Percentiles rank a stretch among this genome's conserved stretches.
These are phyloP conservation scores for Podila minutissima DNA, from an alignment of 192 early-diverging fungal genomes.

Conservation along the genomic window DNA sequence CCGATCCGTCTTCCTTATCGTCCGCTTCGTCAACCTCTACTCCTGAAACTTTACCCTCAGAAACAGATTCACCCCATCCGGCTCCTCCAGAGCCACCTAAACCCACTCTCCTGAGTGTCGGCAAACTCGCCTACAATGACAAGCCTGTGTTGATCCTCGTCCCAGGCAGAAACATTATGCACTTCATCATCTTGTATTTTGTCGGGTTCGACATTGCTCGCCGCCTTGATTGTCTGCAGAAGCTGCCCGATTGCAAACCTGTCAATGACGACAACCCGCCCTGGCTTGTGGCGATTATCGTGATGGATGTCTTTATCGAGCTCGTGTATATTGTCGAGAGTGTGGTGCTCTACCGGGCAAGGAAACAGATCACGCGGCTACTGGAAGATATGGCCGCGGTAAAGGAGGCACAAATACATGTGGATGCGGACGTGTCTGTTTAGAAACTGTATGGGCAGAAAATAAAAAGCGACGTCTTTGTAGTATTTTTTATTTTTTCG, in stretches of 20 bases:
- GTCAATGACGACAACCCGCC: neutral
- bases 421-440: no score
- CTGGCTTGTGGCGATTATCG: neutral
- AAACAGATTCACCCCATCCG: neutral
- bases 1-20: neutral
- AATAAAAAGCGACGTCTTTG: no score
- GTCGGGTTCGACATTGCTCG: neutral
- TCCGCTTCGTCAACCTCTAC: neutral
- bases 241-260: neutral
- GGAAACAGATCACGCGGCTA: neutral
- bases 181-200: neutral
- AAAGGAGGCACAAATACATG: no score
- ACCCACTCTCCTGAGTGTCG: neutral
- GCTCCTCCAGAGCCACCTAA: neutral
- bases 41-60: neutral
- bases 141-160: neutral
- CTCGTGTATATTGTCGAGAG: neutral
- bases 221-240: neutral
- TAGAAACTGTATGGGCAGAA: no score
- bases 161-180: neutral
- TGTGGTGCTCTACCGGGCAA: neutral
- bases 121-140: neutral
- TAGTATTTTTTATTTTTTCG: no score
- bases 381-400: no score
- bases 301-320: neutral